Evolutionary conservation across 1,284 basidiomycete species (phyloP).

Genomic region (Heterobasidion parviporum): DNA sequence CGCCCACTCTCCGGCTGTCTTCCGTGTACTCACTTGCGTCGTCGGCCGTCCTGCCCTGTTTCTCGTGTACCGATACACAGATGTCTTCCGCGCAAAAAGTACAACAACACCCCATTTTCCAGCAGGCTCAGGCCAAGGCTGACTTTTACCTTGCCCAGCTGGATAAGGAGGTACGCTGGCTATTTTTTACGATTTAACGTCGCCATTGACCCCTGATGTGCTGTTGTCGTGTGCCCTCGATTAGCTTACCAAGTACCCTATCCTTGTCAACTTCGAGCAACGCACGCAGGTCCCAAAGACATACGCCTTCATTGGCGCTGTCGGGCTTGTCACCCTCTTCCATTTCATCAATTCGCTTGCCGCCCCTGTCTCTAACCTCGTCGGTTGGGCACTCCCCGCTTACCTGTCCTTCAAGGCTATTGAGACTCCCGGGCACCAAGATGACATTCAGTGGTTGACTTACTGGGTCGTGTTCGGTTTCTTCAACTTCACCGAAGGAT

Average conservation of each 20-base stretch:
- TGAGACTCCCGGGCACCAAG: constrained; percentile 62
- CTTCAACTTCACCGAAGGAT: constrained; percentile 79
- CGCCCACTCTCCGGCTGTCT: not conserved
- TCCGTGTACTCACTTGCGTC: not conserved
- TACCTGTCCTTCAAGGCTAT: constrained; percentile 84
- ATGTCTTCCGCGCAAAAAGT: constrained; percentile 69
- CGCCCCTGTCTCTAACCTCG: constrained; percentile 74
- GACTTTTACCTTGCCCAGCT: constrained; percentile 75
- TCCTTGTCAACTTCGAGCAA: constrained; percentile 77
- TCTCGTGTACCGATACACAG: constrained; percentile 18
- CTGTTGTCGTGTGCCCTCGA: constrained; percentile 5
- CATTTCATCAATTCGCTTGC: constrained; percentile 81
- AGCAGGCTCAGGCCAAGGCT: constrained; percentile 74
- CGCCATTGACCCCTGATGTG: constrained; percentile 6
- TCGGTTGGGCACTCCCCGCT: constrained; percentile 79
- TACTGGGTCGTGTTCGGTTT: constrained; percentile 85
- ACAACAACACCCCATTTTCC: constrained; percentile 78
- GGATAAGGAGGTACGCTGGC: constrained; percentile 80
- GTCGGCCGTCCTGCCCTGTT: not conserved
- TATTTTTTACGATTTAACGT: not conserved
- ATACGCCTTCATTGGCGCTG: constrained; percentile 76
- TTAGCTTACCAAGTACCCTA: constrained; percentile 88
- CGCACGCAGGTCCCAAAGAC: constrained; percentile 92
- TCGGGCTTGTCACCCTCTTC: constrained; percentile 56
- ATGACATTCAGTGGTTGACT: constrained; percentile 84